A percentile compares a stretch with the other conserved stretches of the same genome.
Evolutionary conservation across 768 basidiomycete genomes (phyloP).

Genomic region (Boletus tomentosulus): DNA sequence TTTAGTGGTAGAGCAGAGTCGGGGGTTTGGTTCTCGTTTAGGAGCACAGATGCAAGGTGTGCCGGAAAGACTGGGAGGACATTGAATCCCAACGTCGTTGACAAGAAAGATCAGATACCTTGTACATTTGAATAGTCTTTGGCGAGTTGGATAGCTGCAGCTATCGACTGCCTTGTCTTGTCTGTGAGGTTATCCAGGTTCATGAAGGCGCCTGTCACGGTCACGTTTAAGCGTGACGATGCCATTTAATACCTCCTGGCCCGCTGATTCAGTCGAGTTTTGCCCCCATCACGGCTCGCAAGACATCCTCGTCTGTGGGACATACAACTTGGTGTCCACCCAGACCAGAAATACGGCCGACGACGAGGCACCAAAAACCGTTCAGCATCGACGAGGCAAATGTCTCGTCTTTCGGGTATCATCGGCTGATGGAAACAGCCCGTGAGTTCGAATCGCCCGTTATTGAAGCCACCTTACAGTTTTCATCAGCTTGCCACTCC

Average conservation of each 20-base stretch:
- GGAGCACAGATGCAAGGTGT: slow-evolving; percentile 76
- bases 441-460: slow-evolving; percentile 32
- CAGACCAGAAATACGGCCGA: not conserved
- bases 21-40: slow-evolving; percentile 57
- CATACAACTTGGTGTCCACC: slow-evolving; percentile 70
- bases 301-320: slow-evolving; percentile 81
- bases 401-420: slow-evolving; percentile 63
- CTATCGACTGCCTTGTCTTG: slow-evolving; percentile 67
- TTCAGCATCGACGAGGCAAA: slow-evolving; percentile 58
- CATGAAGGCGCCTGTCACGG: slow-evolving; percentile 18
- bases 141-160: slow-evolving; percentile 73
- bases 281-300: slow-evolving; percentile 62
- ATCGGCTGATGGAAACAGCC: slow-evolving; percentile 23
- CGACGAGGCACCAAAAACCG: not conserved
- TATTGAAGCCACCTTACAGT: not conserved
- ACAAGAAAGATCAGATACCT: slow-evolving; percentile 38
- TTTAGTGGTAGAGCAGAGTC: slow-evolving; percentile 33
- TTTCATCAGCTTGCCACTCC: slow-evolving; percentile 48
- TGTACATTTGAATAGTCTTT: slow-evolving; percentile 82
- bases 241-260: slow-evolving; percentile 65
- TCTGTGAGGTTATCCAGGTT: slow-evolving; percentile 78
- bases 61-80: slow-evolving; percentile 63
- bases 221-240: not conserved
- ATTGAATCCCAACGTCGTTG: not conserved
- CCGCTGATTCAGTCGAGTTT: slow-evolving; percentile 90